These are phyloP conservation scores for Epithemia pelagica DNA, from an alignment of 108 stramenopile species.

Conservation along the genomic window DNA sequence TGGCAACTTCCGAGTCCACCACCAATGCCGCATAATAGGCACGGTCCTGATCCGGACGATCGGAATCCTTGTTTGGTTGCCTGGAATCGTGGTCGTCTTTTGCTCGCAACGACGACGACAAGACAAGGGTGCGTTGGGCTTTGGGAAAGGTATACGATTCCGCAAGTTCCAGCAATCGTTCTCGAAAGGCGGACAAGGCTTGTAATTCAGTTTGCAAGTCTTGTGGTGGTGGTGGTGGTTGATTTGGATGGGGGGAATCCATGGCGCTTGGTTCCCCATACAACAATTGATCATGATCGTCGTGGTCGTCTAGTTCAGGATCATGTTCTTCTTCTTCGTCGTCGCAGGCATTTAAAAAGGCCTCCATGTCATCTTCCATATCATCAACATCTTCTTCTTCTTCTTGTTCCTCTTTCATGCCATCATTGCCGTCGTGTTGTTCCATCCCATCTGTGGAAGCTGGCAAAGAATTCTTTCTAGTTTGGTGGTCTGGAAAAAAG, in stretches of 20 bases:
- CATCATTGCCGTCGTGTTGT: slow-evolving; percentile 7
- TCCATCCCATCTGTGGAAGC: slow-evolving; percentile 25
- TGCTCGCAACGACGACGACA: background rate
- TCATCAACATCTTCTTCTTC: slow-evolving; percentile 3
- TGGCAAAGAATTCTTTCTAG: slow-evolving; percentile 34
- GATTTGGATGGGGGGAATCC: no score
- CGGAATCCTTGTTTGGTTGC: background rate
- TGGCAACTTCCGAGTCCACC: slow-evolving; percentile 37
- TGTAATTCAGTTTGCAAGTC: background rate
- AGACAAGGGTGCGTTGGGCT: background rate
- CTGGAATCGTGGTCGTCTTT: background rate
- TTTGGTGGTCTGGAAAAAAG: slow-evolving; percentile 24
- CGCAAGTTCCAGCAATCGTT: background rate
- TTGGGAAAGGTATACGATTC: background rate
- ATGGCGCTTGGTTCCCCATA: no score
- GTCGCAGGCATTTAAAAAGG: slow-evolving; percentile 38
- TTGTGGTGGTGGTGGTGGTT: background rate
- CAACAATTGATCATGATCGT: no score
- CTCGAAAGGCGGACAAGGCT: background rate
- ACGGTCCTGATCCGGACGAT: background rate
- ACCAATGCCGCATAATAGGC: slow-evolving; percentile 27
- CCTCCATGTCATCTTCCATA: slow-evolving; percentile 25
- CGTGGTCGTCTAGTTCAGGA: no score
- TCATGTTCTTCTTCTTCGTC: slow-evolving; percentile 21
- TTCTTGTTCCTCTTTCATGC: background rate